Conservation (phyloP, 2,329 filamentous ascomycete genomes). For the Incumbomyces delicatus region DNA sequence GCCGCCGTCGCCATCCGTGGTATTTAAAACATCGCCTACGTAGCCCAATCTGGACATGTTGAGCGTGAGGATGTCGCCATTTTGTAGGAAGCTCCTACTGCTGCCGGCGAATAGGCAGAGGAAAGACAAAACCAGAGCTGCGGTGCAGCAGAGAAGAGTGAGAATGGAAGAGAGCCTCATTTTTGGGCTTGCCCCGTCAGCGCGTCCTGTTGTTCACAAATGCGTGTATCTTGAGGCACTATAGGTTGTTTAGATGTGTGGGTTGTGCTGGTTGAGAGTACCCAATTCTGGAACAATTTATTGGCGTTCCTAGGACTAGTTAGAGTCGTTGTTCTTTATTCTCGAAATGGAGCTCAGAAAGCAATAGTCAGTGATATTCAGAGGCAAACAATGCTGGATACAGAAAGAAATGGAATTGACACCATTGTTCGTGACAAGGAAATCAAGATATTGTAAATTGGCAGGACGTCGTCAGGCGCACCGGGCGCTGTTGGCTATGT, state of each 20-base stretch:
- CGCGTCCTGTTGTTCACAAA: too few relatives aligned
- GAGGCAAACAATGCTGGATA: too few relatives aligned
- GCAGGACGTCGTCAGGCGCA: too few relatives aligned
- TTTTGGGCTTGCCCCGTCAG: constrained; percentile 9
- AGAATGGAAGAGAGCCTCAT: constrained; percentile 42
- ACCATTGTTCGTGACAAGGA: too few relatives aligned
- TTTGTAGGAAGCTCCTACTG: constrained; percentile 46
- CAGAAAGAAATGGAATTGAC: too few relatives aligned
- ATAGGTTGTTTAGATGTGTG: neutral
- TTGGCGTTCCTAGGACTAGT: too few relatives aligned
- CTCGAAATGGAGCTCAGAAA: neutral
- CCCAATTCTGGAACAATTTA: too few relatives aligned
- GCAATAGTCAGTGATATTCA: too few relatives aligned
- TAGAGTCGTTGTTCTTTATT: neutral
- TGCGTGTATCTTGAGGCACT: too few relatives aligned
- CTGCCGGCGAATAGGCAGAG: constrained; percentile 53
- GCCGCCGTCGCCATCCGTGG: constrained; percentile 24
- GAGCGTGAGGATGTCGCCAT: constrained; percentile 48
- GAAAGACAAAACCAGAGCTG: constrained; percentile 49
- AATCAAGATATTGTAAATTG: too few relatives aligned
- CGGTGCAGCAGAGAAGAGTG: constrained; percentile 42
- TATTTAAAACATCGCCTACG: constrained; percentile 21
- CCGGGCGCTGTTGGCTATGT: too few relatives aligned
- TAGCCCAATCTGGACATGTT: constrained; percentile 49
- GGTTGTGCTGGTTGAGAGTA: neutral